Evolutionary conservation across 805 yeast species (phyloP).

Genomic region (Candida gorgasii): DNA sequence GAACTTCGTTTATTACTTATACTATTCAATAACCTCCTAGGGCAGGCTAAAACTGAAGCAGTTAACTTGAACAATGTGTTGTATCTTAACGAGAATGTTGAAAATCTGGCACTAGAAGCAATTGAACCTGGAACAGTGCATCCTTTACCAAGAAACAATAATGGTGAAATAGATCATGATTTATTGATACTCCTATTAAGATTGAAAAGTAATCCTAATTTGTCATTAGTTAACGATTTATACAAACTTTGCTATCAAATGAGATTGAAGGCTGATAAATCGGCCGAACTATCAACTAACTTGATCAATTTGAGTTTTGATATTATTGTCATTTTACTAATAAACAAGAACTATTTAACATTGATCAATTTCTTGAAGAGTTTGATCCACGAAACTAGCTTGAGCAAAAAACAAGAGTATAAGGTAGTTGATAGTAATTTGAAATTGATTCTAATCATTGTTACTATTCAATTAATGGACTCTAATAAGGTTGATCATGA

Average conservation of each 20-base stretch:
- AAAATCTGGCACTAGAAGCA: constrained; percentile 9
- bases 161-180: constrained; percentile 25
- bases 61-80: constrained; percentile 36
- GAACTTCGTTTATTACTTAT: constrained; percentile 34
- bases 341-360: constrained; percentile 31
- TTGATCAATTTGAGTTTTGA: constrained; percentile 35
- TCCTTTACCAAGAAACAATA: constrained; percentile 41
- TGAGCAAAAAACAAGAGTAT: constrained; percentile 1
- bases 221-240: constrained; percentile 43
- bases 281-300: constrained; percentile 12
- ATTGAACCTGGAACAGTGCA: constrained; percentile 19
- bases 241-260: constrained; percentile 44
- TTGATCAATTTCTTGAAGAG: constrained; percentile 28
- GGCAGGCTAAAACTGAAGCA: constrained; percentile 38
- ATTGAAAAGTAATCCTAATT: constrained; percentile 44
- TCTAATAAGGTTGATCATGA: neutral
- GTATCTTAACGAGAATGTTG: constrained; percentile 31
- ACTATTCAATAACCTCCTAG: constrained; percentile 31
- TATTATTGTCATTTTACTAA: constrained; percentile 28
- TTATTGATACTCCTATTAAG: constrained; percentile 37
- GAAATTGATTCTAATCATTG: constrained; percentile 3
- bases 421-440: neutral
- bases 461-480: constrained; percentile 4
- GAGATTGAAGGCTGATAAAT: constrained; percentile 26
- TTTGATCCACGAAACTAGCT: constrained; percentile 6